These are phyloP conservation scores for Lonicera japonica DNA, from an alignment of 129 eudicot species.

Conservation along the genomic window DNA sequence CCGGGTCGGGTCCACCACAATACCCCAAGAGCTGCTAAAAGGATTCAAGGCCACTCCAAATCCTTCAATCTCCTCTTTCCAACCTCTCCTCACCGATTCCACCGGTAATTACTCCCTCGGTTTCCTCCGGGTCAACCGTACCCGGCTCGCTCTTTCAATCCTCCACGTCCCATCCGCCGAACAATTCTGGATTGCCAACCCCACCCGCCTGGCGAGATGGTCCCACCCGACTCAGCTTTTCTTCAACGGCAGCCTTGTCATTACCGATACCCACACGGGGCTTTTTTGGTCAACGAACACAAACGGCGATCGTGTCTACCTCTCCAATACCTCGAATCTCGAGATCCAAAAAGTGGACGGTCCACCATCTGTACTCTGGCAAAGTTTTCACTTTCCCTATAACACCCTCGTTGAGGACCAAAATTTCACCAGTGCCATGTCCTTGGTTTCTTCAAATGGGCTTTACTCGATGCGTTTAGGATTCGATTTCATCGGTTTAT, in stretches of 20 bases:
- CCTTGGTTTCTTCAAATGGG: conserved; percentile 69
- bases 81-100: conserved; percentile 63
- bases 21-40: conserved; percentile 29
- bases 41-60: conserved; percentile 70
- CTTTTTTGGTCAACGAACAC: conserved; percentile 83
- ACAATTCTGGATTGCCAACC: conserved; percentile 52
- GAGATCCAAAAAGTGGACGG: conserved; percentile 22
- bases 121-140: conserved; percentile 55
- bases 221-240: conserved; percentile 30
- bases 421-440: conserved; percentile 76
- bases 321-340: conserved; percentile 58
- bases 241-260: conserved; percentile 82
- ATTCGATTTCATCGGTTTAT: conserved; percentile 55
- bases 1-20: conserved; percentile 9
- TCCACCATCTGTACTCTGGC: conserved; percentile 39
- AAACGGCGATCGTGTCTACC: conserved; percentile 55
- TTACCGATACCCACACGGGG: conserved; percentile 35
- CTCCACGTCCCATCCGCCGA: conserved; percentile 65
- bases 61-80: conserved; percentile 45
- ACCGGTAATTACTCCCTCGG: conserved; percentile 74
- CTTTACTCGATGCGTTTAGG: conserved; percentile 81
- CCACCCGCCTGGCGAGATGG: conserved; percentile 45
- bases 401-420: conserved; percentile 87
- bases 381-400: conserved; percentile 75
- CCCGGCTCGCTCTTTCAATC: conserved; percentile 56